These are phyloP conservation scores for Salvia hispanica DNA, from an alignment of 257 asterid species.

Conservation along the genomic window DNA sequence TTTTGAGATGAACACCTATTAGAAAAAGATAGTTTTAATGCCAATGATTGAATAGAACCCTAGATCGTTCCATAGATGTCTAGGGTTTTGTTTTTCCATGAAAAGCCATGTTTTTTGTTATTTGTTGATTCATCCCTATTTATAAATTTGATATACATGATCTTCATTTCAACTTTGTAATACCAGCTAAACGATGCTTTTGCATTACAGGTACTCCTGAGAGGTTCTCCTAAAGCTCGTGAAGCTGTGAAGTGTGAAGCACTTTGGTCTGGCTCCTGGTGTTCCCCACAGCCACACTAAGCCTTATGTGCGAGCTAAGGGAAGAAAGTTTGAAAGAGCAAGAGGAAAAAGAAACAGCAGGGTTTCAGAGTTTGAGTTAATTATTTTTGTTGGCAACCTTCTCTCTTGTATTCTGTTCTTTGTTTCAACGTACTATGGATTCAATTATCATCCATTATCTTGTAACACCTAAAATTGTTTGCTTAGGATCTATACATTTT, in stretches of 20 bases:
- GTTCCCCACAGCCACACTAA: constrained; percentile 61
- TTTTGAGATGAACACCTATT: not conserved
- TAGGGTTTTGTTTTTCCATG: not conserved
- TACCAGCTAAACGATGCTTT: not conserved
- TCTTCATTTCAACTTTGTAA: not conserved
- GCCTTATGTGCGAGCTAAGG: constrained; percentile 53
- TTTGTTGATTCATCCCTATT: not conserved
- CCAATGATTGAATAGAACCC: not conserved
- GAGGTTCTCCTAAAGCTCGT: constrained; percentile 52
- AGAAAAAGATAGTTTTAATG: too few species aligned
- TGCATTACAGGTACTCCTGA: constrained; percentile 39
- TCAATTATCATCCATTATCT: too few species aligned
- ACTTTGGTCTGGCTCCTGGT: constrained; percentile 57
- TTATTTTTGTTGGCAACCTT: not conserved
- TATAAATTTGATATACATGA: too few species aligned
- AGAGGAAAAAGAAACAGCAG: constrained; percentile 50
- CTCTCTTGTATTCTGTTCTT: not conserved
- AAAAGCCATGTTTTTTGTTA: not conserved
- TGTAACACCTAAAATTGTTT: not conserved
- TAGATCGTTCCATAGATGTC: not conserved
- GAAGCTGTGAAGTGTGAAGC: constrained; percentile 57
- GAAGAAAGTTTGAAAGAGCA: constrained; percentile 52
- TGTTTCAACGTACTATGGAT: constrained; percentile 6
- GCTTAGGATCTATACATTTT: not conserved
- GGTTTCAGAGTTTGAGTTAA: constrained; percentile 46